A percentile compares a stretch with the other conserved stretches of the same genome.
Evolutionary conservation across 164 flowering plant species (phyloP).

Genomic region (Magnolia kwangsiensis): DNA sequence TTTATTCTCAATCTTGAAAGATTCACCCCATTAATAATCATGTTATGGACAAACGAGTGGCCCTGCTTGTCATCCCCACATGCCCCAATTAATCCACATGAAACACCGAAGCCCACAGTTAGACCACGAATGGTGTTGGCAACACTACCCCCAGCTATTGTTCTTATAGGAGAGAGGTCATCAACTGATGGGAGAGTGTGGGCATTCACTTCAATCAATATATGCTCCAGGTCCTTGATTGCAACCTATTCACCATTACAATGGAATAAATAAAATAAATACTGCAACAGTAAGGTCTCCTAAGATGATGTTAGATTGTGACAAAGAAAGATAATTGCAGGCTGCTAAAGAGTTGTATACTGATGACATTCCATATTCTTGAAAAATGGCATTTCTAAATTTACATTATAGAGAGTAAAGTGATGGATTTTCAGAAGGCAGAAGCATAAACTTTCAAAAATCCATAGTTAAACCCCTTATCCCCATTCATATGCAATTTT

Average conservation of each 20-base stretch:
- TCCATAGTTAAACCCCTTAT: too few species aligned
- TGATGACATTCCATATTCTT: too few species aligned
- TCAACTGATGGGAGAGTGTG: conserved; percentile 44
- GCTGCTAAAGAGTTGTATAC: too few species aligned
- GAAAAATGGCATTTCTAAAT: too few species aligned
- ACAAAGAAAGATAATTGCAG: not conserved
- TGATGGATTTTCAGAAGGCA: too few species aligned
- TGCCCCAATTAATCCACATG: conserved; percentile 81
- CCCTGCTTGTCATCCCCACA: conserved; percentile 93
- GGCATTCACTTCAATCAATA: conserved; percentile 53
- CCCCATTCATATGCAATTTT: too few species aligned
- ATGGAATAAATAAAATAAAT: not conserved
- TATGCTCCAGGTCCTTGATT: conserved; percentile 61
- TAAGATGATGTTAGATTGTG: not conserved
- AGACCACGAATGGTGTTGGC: conserved; percentile 92
- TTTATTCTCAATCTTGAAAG: conserved; percentile 68
- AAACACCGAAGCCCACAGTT: conserved; percentile 68
- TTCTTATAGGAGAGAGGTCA: conserved; percentile 44
- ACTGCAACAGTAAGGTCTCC: not conserved
- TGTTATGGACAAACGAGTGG: conserved; percentile 51
- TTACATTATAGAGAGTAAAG: too few species aligned
- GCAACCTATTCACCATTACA: conserved; percentile 46
- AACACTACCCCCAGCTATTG: conserved; percentile 93
- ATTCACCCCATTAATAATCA: conserved; percentile 62
- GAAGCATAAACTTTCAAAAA: too few species aligned